Percentiles rank a stretch among this genome's conserved stretches.
These are phyloP conservation scores for Fusarium sulawesiense DNA, from an alignment of 2,329 filamentous ascomycete species.

Conservation along the genomic window DNA sequence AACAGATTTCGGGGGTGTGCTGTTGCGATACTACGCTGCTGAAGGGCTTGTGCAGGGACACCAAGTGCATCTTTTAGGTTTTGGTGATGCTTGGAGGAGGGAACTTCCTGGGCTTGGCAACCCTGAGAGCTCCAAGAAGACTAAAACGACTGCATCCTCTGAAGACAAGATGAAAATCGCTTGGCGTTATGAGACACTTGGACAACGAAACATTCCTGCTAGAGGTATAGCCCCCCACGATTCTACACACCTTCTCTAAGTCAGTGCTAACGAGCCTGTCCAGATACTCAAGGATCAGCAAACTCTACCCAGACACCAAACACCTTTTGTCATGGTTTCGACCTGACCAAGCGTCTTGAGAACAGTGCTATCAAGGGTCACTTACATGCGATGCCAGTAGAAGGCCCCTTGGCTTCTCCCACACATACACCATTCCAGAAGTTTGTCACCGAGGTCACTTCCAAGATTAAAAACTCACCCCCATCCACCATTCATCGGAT, in stretches of 20 bases:
- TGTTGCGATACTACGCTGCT: constrained; percentile 90
- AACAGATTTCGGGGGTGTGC: constrained; percentile 88
- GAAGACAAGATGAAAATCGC: constrained; percentile 97
- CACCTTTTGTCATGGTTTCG: constrained; percentile 78
- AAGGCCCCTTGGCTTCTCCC: constrained; percentile 35
- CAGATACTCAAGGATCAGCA: constrained; percentile 36
- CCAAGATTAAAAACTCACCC: constrained; percentile 67
- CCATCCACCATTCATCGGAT: constrained; percentile 79
- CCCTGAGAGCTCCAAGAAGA: constrained; percentile 53
- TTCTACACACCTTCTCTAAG: background rate
- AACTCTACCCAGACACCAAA: constrained; percentile 38
- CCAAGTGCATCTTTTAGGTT: constrained; percentile 84
- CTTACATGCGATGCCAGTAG: constrained; percentile 63
- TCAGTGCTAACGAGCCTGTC: background rate
- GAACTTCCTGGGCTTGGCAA: constrained; percentile 80
- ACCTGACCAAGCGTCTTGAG: constrained; percentile 74
- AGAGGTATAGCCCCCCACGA: constrained; percentile 66
- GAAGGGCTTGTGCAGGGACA: constrained; percentile 95
- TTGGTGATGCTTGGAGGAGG: constrained; percentile 81
- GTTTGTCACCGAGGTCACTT: constrained; percentile 70
- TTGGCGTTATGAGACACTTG: constrained; percentile 92
- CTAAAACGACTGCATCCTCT: constrained; percentile 53
- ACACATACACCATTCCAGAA: constrained; percentile 61
- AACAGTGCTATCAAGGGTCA: constrained; percentile 61
- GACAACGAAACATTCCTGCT: constrained; percentile 70